A percentile compares a stretch with the other conserved stretches of the same genome.
Evolutionary conservation across 2,329 filamentous ascomycete genomes (phyloP).

Genomic region (Phoma herbarum): DNA sequence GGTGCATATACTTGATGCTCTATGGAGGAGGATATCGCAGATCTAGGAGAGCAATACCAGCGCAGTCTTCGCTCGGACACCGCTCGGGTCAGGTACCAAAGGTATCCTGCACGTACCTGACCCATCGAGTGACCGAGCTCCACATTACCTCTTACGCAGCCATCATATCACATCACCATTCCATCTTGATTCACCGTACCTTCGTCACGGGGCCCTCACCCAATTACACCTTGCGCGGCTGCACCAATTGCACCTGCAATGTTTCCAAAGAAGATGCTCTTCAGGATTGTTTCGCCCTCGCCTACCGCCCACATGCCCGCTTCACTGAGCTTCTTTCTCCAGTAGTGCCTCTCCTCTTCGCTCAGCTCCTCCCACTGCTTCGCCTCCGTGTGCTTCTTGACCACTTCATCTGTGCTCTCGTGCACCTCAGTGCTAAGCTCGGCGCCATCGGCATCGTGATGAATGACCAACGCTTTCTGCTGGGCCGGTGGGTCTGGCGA

Average conservation of each 20-base stretch:
- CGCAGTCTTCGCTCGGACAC: not conserved
- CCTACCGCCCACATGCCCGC: slow-evolving; percentile 82
- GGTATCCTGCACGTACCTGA: not conserved
- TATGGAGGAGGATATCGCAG: slow-evolving; percentile 12
- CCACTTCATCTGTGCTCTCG: slow-evolving; percentile 41
- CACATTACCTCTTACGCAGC: not conserved
- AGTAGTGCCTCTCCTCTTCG: slow-evolving; percentile 68
- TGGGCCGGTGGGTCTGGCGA: slow-evolving; percentile 20
- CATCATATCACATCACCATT: not conserved
- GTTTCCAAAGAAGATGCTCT: slow-evolving; percentile 79
- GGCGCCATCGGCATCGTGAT: slow-evolving; percentile 48
- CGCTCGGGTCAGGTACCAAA: not conserved
- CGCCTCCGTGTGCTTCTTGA: slow-evolving; percentile 56
- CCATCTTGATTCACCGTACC: not conserved
- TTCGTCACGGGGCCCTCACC: slow-evolving; percentile 17
- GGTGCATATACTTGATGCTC: not conserved
- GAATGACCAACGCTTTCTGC: slow-evolving; percentile 55
- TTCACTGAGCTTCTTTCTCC: slow-evolving; percentile 73
- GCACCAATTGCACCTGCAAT: slow-evolving; percentile 66
- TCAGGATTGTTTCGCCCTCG: slow-evolving; percentile 79
- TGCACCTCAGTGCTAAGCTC: slow-evolving; percentile 55
- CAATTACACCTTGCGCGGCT: slow-evolving; percentile 46
- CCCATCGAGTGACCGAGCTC: not conserved
- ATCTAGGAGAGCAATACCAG: not conserved
- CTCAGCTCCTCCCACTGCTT: slow-evolving; percentile 76